Percentiles rank a stretch among this genome's conserved stretches.
Evolutionary conservation across 1,284 basidiomycete species (phyloP).

Genomic region (Boletus smithii): DNA sequence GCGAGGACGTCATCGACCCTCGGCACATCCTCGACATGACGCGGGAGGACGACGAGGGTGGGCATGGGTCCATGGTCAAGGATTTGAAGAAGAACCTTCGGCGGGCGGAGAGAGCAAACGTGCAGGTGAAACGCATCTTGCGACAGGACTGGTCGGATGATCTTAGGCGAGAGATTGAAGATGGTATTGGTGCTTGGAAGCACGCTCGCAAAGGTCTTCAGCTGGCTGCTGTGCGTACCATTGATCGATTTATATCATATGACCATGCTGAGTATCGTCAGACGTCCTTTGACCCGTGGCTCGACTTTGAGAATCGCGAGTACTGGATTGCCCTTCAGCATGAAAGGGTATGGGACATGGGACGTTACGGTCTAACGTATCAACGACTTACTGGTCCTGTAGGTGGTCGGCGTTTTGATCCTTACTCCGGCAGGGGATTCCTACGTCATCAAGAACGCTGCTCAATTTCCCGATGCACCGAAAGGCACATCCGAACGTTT

Average conservation of each 20-base stretch:
- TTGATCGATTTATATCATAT: not conserved
- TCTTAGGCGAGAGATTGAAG: constrained; percentile 36
- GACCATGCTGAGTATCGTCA: constrained; percentile 8
- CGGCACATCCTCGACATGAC: constrained; percentile 40
- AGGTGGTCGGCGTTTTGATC: constrained; percentile 43
- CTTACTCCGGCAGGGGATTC: constrained; percentile 39
- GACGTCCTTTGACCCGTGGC: constrained; percentile 44
- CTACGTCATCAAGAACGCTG: constrained; percentile 47
- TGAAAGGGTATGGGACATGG: constrained; percentile 10
- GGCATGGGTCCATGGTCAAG: constrained; percentile 36
- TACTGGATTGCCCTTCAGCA: constrained; percentile 43
- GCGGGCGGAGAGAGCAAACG: constrained; percentile 38
- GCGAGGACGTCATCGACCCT: constrained; percentile 43
- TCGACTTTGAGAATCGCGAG: constrained; percentile 41
- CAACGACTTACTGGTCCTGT: not conserved
- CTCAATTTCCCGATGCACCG: constrained; percentile 44
- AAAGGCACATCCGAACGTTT: constrained; percentile 46
- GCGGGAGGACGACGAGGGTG: constrained; percentile 35
- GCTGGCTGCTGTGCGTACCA: constrained; percentile 37
- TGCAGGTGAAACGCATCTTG: constrained; percentile 36
- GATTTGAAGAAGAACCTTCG: constrained; percentile 47
- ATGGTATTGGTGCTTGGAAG: constrained; percentile 42
- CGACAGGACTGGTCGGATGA: constrained; percentile 34
- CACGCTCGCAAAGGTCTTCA: constrained; percentile 38
- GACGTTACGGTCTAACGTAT: not conserved